These are phyloP conservation scores for Euphorbia tirucalli DNA, from an alignment of 345 rosid species.

Conservation along the genomic window DNA sequence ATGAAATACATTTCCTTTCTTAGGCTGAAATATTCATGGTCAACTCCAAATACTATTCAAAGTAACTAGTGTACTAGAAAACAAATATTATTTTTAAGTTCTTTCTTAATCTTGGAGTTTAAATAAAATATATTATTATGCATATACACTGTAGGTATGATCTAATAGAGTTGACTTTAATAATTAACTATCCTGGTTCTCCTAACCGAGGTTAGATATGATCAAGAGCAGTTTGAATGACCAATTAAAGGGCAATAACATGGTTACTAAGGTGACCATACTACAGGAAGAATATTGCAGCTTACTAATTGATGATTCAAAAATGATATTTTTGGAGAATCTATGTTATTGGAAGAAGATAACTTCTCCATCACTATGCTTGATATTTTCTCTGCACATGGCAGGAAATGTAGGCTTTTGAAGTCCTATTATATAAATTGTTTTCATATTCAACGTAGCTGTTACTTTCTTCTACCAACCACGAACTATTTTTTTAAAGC, in stretches of 20 bases:
- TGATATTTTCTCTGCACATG: not conserved
- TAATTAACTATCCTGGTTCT: too few relatives aligned
- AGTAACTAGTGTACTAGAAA: not conserved
- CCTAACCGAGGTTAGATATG: not conserved
- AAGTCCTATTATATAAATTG: not conserved
- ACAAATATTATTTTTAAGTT: too few relatives aligned
- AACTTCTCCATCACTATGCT: too few relatives aligned
- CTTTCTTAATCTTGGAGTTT: not conserved
- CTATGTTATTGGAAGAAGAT: not conserved
- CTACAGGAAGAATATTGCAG: not conserved
- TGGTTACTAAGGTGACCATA: too few relatives aligned
- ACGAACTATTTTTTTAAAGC: not conserved
- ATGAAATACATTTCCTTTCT: not conserved
- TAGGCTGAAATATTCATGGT: not conserved
- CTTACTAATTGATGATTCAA: not conserved
- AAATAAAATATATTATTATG: too few relatives aligned
- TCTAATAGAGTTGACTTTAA: not conserved
- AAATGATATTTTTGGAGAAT: not conserved
- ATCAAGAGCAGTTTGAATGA: too few relatives aligned
- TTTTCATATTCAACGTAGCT: not conserved
- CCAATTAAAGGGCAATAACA: too few relatives aligned
- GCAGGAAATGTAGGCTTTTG: not conserved
- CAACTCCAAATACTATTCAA: constrained; percentile 1
- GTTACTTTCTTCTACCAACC: not conserved
- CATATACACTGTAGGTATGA: not conserved